Evolutionary conservation across 176 grass and related monocot species (phyloP).

Genomic region (Raddia guianensis): DNA sequence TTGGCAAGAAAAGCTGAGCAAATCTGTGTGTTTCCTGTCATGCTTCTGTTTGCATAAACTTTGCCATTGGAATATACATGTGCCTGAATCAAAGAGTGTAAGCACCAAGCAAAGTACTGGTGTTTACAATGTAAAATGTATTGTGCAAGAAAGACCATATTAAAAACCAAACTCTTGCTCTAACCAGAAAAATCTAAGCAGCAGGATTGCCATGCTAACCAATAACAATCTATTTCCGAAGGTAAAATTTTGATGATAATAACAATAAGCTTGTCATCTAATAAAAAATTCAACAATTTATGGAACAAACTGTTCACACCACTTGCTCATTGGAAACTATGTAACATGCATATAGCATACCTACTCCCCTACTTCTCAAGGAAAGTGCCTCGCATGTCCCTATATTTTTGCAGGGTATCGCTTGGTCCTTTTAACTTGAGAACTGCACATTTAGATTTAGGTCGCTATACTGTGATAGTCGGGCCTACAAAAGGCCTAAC

Average conservation of each 20-base stretch:
- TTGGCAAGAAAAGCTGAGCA: slow-evolving; percentile 97
- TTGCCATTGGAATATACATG: slow-evolving; percentile 75
- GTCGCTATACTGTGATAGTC: neutral
- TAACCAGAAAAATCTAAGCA: neutral
- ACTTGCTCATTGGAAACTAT: slow-evolving; percentile 5
- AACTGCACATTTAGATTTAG: neutral
- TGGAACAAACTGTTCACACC: neutral
- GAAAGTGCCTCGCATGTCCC: neutral
- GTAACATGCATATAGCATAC: neutral
- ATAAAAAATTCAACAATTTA: neutral
- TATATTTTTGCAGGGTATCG: neutral
- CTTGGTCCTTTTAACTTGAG: neutral
- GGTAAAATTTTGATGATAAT: neutral
- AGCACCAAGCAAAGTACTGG: slow-evolving; percentile 38
- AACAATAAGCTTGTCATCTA: neutral
- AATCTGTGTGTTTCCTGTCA: slow-evolving; percentile 58
- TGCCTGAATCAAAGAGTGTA: slow-evolving; percentile 65
- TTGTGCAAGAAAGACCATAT: slow-evolving; percentile 1
- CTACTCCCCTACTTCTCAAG: neutral
- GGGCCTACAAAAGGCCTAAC: neutral
- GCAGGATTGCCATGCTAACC: neutral
- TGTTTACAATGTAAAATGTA: slow-evolving; percentile 15
- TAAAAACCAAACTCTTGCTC: slow-evolving; percentile 1
- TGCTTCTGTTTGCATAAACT: slow-evolving; percentile 62
- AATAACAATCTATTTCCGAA: neutral